These are phyloP conservation scores for Hypoxylon perforatum DNA, from an alignment of 495 filamentous ascomycete genomes.

Conservation along the genomic window DNA sequence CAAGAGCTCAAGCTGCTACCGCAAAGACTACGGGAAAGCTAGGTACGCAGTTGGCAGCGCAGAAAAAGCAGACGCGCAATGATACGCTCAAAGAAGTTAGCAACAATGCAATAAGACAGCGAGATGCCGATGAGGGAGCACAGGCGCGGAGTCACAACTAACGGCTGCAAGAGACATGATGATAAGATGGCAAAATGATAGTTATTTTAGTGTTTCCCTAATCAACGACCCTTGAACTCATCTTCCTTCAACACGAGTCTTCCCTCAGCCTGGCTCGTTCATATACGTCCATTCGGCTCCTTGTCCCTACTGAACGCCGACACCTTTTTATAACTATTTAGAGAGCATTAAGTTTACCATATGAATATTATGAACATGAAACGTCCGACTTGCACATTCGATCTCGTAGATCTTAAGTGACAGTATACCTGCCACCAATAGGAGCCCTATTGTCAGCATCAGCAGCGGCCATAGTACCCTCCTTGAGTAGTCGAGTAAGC, in stretches of 20 bases:
- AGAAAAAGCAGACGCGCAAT: conserved; percentile 71
- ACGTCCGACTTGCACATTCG: not conserved
- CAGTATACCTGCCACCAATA: conserved; percentile 87
- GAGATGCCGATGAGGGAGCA: conserved; percentile 67
- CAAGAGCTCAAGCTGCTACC: conserved; percentile 52
- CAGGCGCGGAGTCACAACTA: conserved; percentile 65
- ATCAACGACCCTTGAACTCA: not conserved
- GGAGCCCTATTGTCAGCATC: conserved; percentile 85
- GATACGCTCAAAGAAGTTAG: conserved; percentile 69
- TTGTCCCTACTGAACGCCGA: conserved; percentile 20
- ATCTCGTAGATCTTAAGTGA: conserved; percentile 66
- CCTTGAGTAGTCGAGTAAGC: conserved; percentile 85
- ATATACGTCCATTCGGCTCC: conserved; percentile 6
- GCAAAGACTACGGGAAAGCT: conserved; percentile 67
- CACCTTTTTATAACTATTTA: conserved; percentile 14
- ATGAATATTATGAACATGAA: not conserved
- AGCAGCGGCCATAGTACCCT: conserved; percentile 90
- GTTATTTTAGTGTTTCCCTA: not conserved
- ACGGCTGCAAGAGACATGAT: conserved; percentile 14
- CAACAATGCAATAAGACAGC: conserved; percentile 63
- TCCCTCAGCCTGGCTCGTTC: not conserved
- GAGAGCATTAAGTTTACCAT: conserved; percentile 1
- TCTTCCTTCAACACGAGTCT: not conserved
- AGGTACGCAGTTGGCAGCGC: conserved; percentile 68
- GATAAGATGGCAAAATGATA: not conserved